phyloP scores from a whole-genome alignment of 768 basidiomycete species.

The Ephemerocybe angulata region DNA sequence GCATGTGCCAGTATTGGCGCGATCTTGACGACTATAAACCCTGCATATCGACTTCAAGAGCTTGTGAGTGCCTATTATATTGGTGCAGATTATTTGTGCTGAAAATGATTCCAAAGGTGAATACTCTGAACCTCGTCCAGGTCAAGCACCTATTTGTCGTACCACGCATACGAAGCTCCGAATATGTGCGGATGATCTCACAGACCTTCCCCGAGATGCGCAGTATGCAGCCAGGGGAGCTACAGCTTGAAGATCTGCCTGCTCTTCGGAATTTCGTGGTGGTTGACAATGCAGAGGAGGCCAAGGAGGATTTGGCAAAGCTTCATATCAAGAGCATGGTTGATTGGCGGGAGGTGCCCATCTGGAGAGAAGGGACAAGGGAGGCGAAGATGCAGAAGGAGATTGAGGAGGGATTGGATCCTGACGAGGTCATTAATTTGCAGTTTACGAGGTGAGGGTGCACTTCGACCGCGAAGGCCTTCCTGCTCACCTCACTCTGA shows the following conservation, averaged over 20 bases:
- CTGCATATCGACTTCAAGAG: constrained; percentile 70
- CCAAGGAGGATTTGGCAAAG: constrained; percentile 33
- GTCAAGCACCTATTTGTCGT: constrained; percentile 71
- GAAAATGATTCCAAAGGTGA: constrained; percentile 52
- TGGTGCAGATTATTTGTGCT: background rate
- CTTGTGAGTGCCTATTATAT: constrained; percentile 44
- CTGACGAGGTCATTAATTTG: constrained; percentile 75
- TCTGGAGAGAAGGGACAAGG: constrained; percentile 57
- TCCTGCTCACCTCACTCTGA: no score
- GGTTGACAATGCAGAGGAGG: constrained; percentile 54
- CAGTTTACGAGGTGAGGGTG: constrained; percentile 74
- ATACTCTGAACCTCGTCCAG: constrained; percentile 57
- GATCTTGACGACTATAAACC: constrained; percentile 78
- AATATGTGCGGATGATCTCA: constrained; percentile 58
- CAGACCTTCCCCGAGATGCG: constrained; percentile 56
- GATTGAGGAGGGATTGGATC: constrained; percentile 37
- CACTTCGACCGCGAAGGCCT: background rate
- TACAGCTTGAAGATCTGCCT: constrained; percentile 59
- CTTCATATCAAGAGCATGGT: constrained; percentile 47
- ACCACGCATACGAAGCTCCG: constrained; percentile 62
- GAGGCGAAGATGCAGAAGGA: constrained; percentile 43
- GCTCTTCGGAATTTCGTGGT: constrained; percentile 61
- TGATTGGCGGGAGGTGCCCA: constrained; percentile 69
- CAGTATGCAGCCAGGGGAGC: constrained; percentile 45
- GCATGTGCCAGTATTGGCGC: constrained; percentile 84